phyloP scores from a whole-genome alignment of 805 yeast genomes.

The Cyberlindnera americana region DNA sequence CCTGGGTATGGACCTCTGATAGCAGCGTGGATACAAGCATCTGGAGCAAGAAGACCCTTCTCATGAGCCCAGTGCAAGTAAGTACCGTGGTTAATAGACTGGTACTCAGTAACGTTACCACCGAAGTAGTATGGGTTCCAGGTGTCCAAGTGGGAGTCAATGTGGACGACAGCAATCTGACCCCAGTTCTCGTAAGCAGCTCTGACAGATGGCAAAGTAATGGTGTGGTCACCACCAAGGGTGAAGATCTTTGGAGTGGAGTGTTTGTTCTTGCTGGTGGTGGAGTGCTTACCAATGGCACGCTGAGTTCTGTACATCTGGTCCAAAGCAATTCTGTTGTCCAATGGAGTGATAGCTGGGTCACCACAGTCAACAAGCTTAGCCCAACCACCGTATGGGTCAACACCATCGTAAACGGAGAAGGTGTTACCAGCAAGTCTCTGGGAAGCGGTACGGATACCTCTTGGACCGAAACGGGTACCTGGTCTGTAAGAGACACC shows the following conservation, averaged over 20 bases:
- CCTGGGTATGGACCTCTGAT: constrained; percentile 58
- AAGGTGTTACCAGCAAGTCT: constrained; percentile 37
- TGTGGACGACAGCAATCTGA: constrained; percentile 45
- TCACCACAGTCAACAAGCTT: constrained; percentile 58
- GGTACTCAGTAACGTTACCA: constrained; percentile 58
- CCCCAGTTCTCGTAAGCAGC: constrained; percentile 47
- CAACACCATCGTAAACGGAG: constrained; percentile 50
- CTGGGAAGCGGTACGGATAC: constrained; percentile 44
- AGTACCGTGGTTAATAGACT: constrained; percentile 64
- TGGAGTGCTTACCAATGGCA: constrained; percentile 38
- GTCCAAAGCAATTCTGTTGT: constrained; percentile 56
- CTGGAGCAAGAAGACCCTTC: constrained; percentile 50
- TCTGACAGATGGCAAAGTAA: constrained; percentile 45
- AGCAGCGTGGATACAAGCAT: constrained; percentile 58
- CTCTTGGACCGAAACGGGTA: constrained; percentile 50
- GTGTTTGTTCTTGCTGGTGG: constrained; percentile 29
- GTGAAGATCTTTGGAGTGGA: constrained; percentile 40
- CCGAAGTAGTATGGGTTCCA: constrained; percentile 64
- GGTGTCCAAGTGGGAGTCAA: constrained; percentile 69
- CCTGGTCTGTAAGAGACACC: constrained; percentile 51
- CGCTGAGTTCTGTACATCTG: constrained; percentile 52
- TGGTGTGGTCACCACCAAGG: constrained; percentile 55
- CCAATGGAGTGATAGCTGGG: constrained; percentile 60
- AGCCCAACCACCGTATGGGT: constrained; percentile 53
- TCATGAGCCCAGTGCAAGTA: constrained; percentile 69